A percentile compares a stretch with the other conserved stretches of the same genome.
phyloP scores from a whole-genome alignment of 129 eudicot genomes.

The Mikania micrantha region DNA sequence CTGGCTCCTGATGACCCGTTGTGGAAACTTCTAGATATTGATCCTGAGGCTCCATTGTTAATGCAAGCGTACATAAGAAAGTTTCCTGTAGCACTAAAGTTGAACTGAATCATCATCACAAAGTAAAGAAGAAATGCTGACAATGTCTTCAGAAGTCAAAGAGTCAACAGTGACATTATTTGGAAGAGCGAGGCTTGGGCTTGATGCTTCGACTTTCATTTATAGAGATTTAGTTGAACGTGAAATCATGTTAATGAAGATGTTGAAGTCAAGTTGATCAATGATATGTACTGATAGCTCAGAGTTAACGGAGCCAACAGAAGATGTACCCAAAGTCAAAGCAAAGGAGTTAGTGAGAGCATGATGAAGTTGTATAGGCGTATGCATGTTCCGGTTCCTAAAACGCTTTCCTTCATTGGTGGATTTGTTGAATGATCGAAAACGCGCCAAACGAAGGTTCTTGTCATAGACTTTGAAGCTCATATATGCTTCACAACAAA shows the following conservation, averaged over 20 bases:
- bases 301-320: conserved; percentile 5
- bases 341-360: conserved; percentile 31
- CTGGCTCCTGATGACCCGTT: too few species aligned
- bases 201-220: conserved; percentile 25
- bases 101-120: conserved; percentile 22
- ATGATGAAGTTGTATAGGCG: conserved; percentile 56
- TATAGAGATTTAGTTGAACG: conserved; percentile 19
- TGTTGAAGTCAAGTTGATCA: conserved; percentile 16
- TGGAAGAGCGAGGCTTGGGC: conserved; percentile 75
- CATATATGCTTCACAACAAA: too few species aligned
- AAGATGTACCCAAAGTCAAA: too few species aligned
- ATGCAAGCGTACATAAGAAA: conserved; percentile 16
- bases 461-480: too few species aligned
- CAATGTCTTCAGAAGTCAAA: conserved; percentile 45
- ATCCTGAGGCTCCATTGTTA: conserved; percentile 22
- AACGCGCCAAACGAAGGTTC: not conserved
- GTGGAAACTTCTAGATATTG: conserved; percentile 60
- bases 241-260: conserved; percentile 7
- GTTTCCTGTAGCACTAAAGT: conserved; percentile 10
- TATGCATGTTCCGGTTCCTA: conserved; percentile 64
- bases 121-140: conserved; percentile 23
- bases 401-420: conserved; percentile 75
- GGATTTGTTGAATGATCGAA: conserved; percentile 41
- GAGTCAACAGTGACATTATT: conserved; percentile 54
- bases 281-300: conserved; percentile 6